phyloP scores from a whole-genome alignment of 1,284 basidiomycete genomes.

The Tilletiaria anomala region DNA sequence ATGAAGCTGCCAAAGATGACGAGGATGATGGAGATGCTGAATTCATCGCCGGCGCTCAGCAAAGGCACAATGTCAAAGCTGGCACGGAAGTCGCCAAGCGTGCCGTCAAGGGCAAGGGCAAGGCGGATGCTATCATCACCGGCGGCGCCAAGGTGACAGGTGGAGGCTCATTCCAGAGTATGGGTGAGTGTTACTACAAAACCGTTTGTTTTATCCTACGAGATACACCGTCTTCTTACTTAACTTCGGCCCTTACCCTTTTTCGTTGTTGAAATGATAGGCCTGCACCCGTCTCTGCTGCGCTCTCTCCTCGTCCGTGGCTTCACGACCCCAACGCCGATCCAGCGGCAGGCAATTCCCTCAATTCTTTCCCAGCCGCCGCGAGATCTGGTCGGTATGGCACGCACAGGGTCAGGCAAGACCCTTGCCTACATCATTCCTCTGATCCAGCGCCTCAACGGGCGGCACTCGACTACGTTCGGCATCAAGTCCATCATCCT shows the following conservation, averaged over 20 bases:
- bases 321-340: conserved; percentile 88
- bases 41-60: conserved; percentile 33
- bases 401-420: conserved; percentile 93
- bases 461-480: conserved; percentile 61
- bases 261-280: too few relatives aligned
- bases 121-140: too few relatives aligned
- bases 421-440: conserved; percentile 93
- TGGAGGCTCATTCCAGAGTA: conserved; percentile 38
- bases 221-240: too few relatives aligned
- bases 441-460: conserved; percentile 70
- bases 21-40: conserved; percentile 25
- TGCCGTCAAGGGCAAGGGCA: conserved; percentile 22
- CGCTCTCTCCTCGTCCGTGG: conserved; percentile 80
- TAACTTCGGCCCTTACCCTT: too few relatives aligned
- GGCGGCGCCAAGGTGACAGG: conserved; percentile 21
- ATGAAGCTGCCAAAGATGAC: conserved; percentile 8
- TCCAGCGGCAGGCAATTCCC: conserved; percentile 82
- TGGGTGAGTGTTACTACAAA: conserved; percentile 14
- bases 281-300: conserved; percentile 66
- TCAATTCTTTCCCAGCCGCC: conserved; percentile 69
- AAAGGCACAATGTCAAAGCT: conserved; percentile 33
- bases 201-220: too few relatives aligned
- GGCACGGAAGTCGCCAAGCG: conserved; percentile 29
- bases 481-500: conserved; percentile 79
- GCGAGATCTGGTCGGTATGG: conserved; percentile 93